phyloP scores from a whole-genome alignment of 1,139 yeast genomes.

The Yamadazyma epiphylla region DNA sequence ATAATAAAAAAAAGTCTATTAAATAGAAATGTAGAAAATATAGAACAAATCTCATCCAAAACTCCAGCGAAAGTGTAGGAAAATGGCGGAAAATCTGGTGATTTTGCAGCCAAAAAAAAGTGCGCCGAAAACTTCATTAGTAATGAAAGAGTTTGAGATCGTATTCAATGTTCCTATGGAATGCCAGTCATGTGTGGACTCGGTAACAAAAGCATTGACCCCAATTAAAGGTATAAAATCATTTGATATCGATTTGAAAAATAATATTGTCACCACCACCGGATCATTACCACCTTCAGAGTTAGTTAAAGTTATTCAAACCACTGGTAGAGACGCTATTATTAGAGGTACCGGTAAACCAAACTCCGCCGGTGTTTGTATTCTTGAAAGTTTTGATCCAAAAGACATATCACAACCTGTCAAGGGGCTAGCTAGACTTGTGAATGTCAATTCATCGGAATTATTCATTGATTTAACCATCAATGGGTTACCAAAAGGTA shows the following conservation, averaged over 20 bases:
- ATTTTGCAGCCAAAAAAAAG: background rate
- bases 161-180: constrained; percentile 79
- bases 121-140: constrained; percentile 8
- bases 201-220: constrained; percentile 52
- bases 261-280: constrained; percentile 57
- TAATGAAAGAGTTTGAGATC: constrained; percentile 39
- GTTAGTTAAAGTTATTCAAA: constrained; percentile 61
- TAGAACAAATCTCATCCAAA: no score
- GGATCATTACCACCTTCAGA: constrained; percentile 70
- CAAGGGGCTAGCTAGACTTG: constrained; percentile 83
- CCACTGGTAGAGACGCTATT: constrained; percentile 81
- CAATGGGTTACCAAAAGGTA: constrained; percentile 63
- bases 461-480: constrained; percentile 74
- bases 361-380: constrained; percentile 88
- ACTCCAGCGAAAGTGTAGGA: no score
- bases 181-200: constrained; percentile 65
- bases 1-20: no score
- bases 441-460: constrained; percentile 52
- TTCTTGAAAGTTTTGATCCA: constrained; percentile 66
- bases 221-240: constrained; percentile 43
- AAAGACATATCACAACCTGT: constrained; percentile 57
- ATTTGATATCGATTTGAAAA: constrained; percentile 49
- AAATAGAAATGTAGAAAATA: no score
- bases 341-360: constrained; percentile 88
- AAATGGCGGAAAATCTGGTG: no score